Conservation (phyloP, 805 yeast species). For the Candida glaebosa region DNA sequence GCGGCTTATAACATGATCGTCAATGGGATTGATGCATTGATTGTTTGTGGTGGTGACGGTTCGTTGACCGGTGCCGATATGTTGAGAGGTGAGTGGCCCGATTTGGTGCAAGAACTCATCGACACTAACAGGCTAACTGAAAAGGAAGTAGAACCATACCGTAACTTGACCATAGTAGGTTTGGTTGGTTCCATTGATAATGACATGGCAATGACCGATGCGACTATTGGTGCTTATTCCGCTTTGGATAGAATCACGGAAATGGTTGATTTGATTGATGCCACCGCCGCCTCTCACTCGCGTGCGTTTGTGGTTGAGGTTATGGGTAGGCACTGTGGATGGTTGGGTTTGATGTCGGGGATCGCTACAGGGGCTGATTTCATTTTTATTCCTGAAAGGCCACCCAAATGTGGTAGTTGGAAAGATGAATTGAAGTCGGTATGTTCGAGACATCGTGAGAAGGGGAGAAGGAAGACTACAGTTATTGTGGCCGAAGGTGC, state of each 20-base stretch:
- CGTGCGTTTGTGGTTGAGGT: constrained; percentile 83
- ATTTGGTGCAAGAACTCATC: constrained; percentile 56
- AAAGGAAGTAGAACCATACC: constrained; percentile 45
- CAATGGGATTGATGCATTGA: constrained; percentile 72
- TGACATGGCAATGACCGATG: constrained; percentile 82
- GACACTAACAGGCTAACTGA: constrained; percentile 42
- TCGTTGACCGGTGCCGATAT: constrained; percentile 80
- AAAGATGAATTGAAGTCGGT: constrained; percentile 62
- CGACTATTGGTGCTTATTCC: constrained; percentile 80
- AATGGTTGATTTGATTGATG: constrained; percentile 77
- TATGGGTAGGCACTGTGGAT: constrained; percentile 89
- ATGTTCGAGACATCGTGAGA: constrained; percentile 58
- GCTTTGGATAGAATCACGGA: constrained; percentile 71
- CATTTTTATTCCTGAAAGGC: constrained; percentile 77
- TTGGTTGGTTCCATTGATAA: constrained; percentile 82
- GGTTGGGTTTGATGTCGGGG: constrained; percentile 83
- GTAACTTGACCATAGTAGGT: constrained; percentile 66
- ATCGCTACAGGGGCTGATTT: constrained; percentile 78
- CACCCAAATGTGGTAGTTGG: constrained; percentile 65
- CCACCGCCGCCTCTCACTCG: constrained; percentile 80
- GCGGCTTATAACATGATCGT: constrained; percentile 65
- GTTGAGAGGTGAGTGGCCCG: constrained; percentile 76
- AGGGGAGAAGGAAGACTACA: constrained; percentile 75
- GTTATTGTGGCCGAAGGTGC: constrained; percentile 88
- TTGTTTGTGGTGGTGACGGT: constrained; percentile 85